These are phyloP conservation scores for Septoria petroselini DNA, from an alignment of 2,329 filamentous ascomycete species.

Conservation along the genomic window DNA sequence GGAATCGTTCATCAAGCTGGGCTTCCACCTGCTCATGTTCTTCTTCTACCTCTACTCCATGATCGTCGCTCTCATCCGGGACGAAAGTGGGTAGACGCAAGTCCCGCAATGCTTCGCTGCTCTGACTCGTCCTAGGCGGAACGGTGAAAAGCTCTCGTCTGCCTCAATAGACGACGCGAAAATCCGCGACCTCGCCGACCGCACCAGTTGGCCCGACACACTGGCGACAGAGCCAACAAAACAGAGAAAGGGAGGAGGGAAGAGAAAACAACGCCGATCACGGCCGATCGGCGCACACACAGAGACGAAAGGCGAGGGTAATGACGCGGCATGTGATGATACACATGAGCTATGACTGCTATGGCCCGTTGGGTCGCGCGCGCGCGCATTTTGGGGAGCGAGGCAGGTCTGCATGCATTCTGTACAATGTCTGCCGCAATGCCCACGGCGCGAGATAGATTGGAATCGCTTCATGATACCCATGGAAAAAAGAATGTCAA, in stretches of 20 bases:
- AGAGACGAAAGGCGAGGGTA: not conserved
- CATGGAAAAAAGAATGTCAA: constrained; percentile 1
- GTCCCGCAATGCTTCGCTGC: not conserved
- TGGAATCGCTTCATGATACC: constrained; percentile 1
- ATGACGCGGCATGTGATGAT: constrained; percentile 5
- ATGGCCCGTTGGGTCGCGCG: not conserved
- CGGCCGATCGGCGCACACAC: not conserved
- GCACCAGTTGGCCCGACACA: not conserved
- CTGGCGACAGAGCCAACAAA: not conserved
- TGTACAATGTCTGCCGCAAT: constrained; percentile 1
- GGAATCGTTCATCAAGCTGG: constrained; percentile 99
- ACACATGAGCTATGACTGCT: constrained; percentile 11
- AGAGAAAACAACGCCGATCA: not conserved
- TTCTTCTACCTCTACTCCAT: constrained; percentile 85
- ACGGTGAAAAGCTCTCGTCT: constrained; percentile 9
- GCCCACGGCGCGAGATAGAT: not conserved
- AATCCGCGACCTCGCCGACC: not conserved
- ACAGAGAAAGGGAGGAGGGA: not conserved
- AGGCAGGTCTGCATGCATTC: not conserved
- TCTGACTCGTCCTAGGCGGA: constrained; percentile 10
- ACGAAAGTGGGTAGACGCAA: constrained; percentile 56
- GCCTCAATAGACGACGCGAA: constrained; percentile 10
- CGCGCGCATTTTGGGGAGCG: not conserved
- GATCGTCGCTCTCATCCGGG: constrained; percentile 84
- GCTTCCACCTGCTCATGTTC: constrained; percentile 99